Evolutionary conservation across 495 filamentous ascomycete species (phyloP).

Genomic region (Hyaloscypha hepaticicola): DNA sequence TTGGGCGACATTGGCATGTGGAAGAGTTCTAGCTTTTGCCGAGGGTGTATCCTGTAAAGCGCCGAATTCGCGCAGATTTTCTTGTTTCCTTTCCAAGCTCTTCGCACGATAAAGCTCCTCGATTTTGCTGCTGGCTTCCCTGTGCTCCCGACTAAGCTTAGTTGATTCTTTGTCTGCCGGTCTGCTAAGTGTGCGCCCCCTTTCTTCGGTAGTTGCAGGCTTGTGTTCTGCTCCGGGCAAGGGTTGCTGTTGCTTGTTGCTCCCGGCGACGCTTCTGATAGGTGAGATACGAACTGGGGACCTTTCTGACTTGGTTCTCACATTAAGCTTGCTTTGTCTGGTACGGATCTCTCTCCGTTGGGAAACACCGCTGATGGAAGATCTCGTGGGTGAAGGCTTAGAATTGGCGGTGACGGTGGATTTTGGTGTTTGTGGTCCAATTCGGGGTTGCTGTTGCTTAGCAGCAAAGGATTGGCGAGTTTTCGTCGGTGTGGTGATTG

Average conservation of each 20-base stretch:
- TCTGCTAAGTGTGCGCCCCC: not conserved
- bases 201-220: not conserved
- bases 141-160: not conserved
- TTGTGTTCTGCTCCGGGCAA: not conserved
- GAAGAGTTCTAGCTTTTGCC: not conserved
- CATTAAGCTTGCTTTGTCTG: not conserved
- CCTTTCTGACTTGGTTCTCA: not conserved
- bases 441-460: not conserved
- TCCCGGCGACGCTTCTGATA: not conserved
- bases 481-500: not conserved
- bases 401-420: not conserved
- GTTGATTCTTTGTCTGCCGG: not conserved
- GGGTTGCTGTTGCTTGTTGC: not conserved
- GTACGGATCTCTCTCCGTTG: not conserved
- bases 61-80: not conserved
- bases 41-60: not conserved
- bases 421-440: not conserved
- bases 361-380: not conserved
- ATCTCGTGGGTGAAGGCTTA: not conserved
- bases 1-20: not conserved
- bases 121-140: constrained; percentile 14
- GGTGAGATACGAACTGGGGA: not conserved
- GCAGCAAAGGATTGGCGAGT: not conserved
- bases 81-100: constrained; percentile 13
- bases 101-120: constrained; percentile 15